Evolutionary conservation across 1,284 basidiomycete genomes (phyloP), one percentile per base, ranked within the genome.

Genomic region (Heliocybe sulcata): DNA sequence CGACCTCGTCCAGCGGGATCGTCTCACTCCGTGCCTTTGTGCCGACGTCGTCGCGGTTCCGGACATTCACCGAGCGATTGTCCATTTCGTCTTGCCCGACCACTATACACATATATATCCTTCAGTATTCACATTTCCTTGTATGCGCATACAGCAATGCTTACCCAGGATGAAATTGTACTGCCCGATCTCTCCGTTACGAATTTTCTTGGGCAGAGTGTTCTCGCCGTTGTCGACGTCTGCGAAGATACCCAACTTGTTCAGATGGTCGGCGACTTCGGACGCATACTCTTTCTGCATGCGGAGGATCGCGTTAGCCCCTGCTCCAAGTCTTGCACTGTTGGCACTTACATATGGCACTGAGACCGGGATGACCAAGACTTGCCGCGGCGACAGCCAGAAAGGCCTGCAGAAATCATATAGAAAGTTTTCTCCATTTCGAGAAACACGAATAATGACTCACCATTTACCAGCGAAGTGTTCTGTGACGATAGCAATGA

Each of bases 391-490:
- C 0, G 90, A 94, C 51, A 99, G 68, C 97, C 97, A 99, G 81
- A 99, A 98, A 3, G 97, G 97, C 92, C 89, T 82, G 52, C 3
- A 51, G n/a, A 54, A 9, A 11, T 16, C 16, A 6, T 52, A 33
- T 55, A 26, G 47, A 52, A n/a, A n/a, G n/a, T n/a, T n/a, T n/a
- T n/a, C n/a, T 48, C 48, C 35, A 54, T 49, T 29, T 45, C 23
- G 23, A 29, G 8, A 22, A 16, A 3, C 8, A 11, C 16, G 6
- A 49, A 29, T 2, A 14, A n/a, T 6, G 16, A 65, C 81, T 55
- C 58, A 90, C 95, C 96, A 99, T 76, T 98, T 98, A 31, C 97
- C 97, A 47, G 85, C 95, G 67, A 94, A 96, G 69, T 98, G 94
- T 71, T 99, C 97, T 2, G 94, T 98, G 60, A 96, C 87, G 66